Conservation (phyloP, 2,329 filamentous ascomycete species). For the Helotiales sp. region DNA sequence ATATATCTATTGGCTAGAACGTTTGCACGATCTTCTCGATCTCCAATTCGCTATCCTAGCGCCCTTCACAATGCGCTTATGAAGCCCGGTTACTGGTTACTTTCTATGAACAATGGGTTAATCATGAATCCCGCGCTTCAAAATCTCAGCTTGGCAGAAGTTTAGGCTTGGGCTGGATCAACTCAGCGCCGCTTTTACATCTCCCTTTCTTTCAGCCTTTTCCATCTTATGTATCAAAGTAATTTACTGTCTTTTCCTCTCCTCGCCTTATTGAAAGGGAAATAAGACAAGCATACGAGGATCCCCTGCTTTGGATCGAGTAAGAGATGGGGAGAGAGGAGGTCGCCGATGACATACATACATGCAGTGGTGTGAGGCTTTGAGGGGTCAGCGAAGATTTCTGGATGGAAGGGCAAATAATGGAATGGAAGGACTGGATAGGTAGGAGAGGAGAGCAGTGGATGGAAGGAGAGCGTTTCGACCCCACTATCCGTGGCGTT, state of each 20-base stretch:
- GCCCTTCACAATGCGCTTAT: background rate
- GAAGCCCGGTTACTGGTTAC: background rate
- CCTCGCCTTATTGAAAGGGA: background rate
- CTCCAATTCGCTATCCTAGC: background rate
- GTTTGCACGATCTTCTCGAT: background rate
- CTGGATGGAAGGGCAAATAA: background rate
- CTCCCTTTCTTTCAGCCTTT: background rate
- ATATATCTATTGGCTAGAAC: too few species aligned
- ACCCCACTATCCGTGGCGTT: conserved; percentile 1
- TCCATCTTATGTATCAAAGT: background rate
- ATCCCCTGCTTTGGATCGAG: background rate
- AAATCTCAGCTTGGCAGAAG: background rate
- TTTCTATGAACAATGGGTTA: background rate
- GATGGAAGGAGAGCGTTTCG: background rate
- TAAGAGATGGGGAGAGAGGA: background rate
- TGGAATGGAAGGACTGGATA: background rate
- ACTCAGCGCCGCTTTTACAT: background rate
- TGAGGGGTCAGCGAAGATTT: too few species aligned
- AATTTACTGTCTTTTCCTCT: background rate
- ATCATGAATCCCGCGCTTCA: background rate
- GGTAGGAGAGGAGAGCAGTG: background rate
- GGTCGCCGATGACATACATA: conserved; percentile 2
- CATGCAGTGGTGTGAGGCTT: background rate
- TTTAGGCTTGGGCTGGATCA: background rate
- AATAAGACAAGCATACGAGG: background rate